These are phyloP conservation scores for Amborella trichopoda DNA, from an alignment of 164 flowering plant species.

Conservation along the genomic window DNA sequence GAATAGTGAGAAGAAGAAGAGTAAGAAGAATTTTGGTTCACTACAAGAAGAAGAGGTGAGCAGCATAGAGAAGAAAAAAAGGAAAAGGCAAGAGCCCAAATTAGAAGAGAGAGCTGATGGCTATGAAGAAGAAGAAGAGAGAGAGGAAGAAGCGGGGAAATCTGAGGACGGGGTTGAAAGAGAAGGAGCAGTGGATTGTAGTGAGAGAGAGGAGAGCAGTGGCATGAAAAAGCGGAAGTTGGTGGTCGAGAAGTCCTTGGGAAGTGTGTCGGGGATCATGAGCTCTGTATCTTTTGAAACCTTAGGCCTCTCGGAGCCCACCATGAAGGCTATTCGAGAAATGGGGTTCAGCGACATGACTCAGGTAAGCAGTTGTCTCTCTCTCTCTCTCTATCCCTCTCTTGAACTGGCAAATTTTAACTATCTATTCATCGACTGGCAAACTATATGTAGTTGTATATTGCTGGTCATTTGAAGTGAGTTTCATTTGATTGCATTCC, in stretches of 20 bases:
- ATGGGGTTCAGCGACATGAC: conserved; percentile 76
- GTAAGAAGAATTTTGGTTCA: too few relatives aligned
- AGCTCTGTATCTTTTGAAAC: conserved; percentile 40
- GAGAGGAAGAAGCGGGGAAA: conserved; percentile 5
- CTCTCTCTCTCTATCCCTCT: too few relatives aligned
- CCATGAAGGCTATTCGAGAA: conserved; percentile 59
- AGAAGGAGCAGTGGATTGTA: background rate
- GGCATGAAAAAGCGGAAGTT: conserved; percentile 10
- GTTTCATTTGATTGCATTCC: too few relatives aligned
- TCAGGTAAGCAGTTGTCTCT: conserved; percentile 34
- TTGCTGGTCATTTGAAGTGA: too few relatives aligned
- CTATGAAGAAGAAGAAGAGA: conserved; percentile 5
- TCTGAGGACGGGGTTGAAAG: background rate
- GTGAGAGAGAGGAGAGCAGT: background rate
- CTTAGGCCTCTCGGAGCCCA: conserved; percentile 47
- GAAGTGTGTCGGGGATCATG: conserved; percentile 68
- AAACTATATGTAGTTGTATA: too few relatives aligned
- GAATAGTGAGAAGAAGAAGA: too few relatives aligned
- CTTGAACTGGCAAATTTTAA: too few relatives aligned
- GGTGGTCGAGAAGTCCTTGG: conserved; percentile 2
- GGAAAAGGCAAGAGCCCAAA: too few relatives aligned
- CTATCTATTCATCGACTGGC: too few relatives aligned
- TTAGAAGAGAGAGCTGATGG: too few relatives aligned
- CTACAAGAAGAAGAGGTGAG: too few relatives aligned
- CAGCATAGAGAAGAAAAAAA: too few relatives aligned